Evolutionary conservation across 495 filamentous ascomycete genomes (phyloP), one percentile per base, ranked within the genome.

Genomic region (Cladorrhinum samala): DNA sequence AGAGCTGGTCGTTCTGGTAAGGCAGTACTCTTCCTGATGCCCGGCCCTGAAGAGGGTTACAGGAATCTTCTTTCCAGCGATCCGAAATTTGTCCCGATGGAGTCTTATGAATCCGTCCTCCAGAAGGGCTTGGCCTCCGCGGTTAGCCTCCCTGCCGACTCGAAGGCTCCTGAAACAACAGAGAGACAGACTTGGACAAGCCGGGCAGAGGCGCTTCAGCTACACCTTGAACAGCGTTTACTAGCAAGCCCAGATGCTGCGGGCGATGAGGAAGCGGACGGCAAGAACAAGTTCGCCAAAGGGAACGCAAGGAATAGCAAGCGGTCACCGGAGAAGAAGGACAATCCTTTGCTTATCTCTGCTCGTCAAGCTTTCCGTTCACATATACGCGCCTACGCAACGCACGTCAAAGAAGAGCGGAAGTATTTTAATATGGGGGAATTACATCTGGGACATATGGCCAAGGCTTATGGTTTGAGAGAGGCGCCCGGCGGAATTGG

Each of bases 341-440:
- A 58, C 27, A 71, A 68, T 27, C 63, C 63, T 37, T 58, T 75
- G 33, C 77, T 91, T 1, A 86, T 88, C 52, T 74, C 88, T 67
- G 91, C 84, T 0, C 77, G 87, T 8, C 82, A 85, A 43, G 93
- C 85, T 0, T 98, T 86, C 73, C 87, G 92, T 57, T 93, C 88
- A 14, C 91, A 97, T 63, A 83, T 97, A 46, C 77, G 94, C 14
- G 93, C 94, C 0, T 98, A 98, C 62, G 88, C 94, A 2, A 98
- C 93, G 1, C 93, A 97, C 68, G 84, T 94, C 8, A 78, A 84
- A 9, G 79, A 82, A 49, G 93, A 98, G 72, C 79, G 92, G 30
- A 69, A 66, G 24, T 88, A 86, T 59, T 98, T 97, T 69, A 84
- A 95, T 66, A 89, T 95, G 62, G 90, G 88, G 51, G 79, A 82